phyloP scores from a whole-genome alignment of 2,329 filamentous ascomycete genomes.

The Penicillium decumbens region DNA sequence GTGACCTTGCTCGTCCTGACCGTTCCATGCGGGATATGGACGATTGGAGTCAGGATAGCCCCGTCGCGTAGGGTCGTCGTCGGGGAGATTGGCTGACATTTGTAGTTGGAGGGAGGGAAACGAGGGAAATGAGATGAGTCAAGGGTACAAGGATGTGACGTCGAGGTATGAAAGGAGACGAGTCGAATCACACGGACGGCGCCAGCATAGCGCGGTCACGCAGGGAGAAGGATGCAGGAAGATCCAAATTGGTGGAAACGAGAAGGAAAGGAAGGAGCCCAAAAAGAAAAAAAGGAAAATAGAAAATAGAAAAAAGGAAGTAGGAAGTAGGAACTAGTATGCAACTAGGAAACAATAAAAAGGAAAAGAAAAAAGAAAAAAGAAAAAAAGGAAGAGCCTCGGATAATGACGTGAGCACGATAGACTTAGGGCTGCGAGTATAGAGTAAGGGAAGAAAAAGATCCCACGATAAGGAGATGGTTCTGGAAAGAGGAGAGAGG shows the following conservation, averaged over 20 bases:
- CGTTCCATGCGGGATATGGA: constrained; percentile 26
- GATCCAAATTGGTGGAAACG: constrained; percentile 8
- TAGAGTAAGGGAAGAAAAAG: constrained; percentile 1
- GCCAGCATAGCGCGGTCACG: constrained; percentile 26
- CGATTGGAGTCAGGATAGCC: constrained; percentile 41
- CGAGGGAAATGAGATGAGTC: constrained; percentile 24
- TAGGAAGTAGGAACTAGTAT: constrained; percentile 5
- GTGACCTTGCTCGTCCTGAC: constrained; percentile 35
- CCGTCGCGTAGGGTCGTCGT: constrained; percentile 43
- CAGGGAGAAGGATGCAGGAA: constrained; percentile 20
- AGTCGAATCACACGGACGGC: constrained; percentile 22
- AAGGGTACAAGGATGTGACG: constrained; percentile 26
- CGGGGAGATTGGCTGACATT: constrained; percentile 44
- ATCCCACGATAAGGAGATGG: not conserved
- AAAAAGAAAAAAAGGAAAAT: constrained; percentile 10
- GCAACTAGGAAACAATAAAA: constrained; percentile 12
- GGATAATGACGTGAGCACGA: constrained; percentile 30
- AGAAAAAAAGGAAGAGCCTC: constrained; percentile 22
- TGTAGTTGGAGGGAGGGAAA: constrained; percentile 25
- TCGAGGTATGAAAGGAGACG: constrained; percentile 21
- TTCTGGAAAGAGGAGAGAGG: not conserved
- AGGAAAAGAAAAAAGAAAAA: constrained; percentile 12
- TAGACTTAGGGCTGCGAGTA: not conserved
- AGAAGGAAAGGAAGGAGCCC: not conserved
- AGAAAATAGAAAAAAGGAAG: not conserved